phyloP scores from a whole-genome alignment of 1,139 yeast species.

The Saccharomyces hybrid region DNA sequence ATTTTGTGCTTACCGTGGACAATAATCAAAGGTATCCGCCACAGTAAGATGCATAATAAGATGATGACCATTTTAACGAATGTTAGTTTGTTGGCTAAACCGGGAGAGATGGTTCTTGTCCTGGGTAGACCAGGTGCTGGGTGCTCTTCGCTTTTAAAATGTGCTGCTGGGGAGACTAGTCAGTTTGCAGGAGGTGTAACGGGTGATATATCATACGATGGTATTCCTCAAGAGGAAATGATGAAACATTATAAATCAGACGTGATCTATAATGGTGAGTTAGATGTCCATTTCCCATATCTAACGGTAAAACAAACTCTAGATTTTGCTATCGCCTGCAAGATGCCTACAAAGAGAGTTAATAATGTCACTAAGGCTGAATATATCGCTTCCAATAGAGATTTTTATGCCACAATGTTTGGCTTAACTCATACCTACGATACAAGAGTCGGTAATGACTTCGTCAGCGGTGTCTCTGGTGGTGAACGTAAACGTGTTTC shows the following conservation, averaged over 20 bases:
- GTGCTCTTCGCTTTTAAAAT: slow-evolving; percentile 50
- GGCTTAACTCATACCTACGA: slow-evolving; percentile 59
- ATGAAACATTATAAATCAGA: slow-evolving; percentile 41
- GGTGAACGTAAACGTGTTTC: slow-evolving; percentile 82
- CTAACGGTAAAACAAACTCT: slow-evolving; percentile 47
- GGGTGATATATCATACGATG: slow-evolving; percentile 40
- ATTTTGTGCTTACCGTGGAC: slow-evolving; percentile 36
- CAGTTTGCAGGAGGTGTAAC: slow-evolving; percentile 31
- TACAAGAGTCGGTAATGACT: slow-evolving; percentile 65
- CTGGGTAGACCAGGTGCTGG: slow-evolving; percentile 67
- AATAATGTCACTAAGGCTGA: slow-evolving; percentile 35
- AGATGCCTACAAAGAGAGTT: slow-evolving; percentile 37
- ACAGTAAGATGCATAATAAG: slow-evolving; percentile 11
- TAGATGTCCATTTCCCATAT: slow-evolving; percentile 49
- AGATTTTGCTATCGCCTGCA: slow-evolving; percentile 35
- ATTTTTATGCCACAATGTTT: slow-evolving; percentile 44
- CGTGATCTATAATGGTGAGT: slow-evolving; percentile 46
- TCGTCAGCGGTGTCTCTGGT: slow-evolving; percentile 73
- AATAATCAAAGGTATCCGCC: slow-evolving; percentile 16
- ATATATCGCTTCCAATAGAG: slow-evolving; percentile 44
- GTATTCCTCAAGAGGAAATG: slow-evolving; percentile 44
- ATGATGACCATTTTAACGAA: slow-evolving; percentile 40
- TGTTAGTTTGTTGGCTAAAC: slow-evolving; percentile 39
- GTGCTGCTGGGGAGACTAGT: slow-evolving; percentile 44
- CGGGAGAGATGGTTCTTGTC: slow-evolving; percentile 56